These are phyloP conservation scores for Nitzschia sp. DNA, from an alignment of 108 stramenopile species.

Conservation along the genomic window DNA sequence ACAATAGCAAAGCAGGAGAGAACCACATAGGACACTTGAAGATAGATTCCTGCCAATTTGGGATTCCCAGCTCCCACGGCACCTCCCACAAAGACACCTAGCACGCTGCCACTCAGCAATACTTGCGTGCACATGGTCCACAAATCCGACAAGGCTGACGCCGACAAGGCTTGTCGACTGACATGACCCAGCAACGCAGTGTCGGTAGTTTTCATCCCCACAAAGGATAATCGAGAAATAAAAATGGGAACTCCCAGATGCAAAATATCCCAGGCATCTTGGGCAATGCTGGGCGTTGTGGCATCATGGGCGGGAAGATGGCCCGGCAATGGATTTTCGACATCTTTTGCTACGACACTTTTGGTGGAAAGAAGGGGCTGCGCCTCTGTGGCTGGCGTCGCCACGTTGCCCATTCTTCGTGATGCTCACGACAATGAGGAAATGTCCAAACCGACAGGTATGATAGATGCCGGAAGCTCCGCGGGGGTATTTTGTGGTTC, in stretches of 20 bases:
- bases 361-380: slow-evolving; percentile 1
- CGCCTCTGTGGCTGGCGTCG: neutral
- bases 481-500: too few relatives aligned
- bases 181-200: slow-evolving; percentile 72
- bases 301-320: neutral
- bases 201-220: slow-evolving; percentile 81
- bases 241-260: slow-evolving; percentile 65
- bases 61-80: slow-evolving; percentile 65
- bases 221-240: slow-evolving; percentile 57
- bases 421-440: too few relatives aligned
- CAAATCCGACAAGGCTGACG: slow-evolving; percentile 72
- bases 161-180: slow-evolving; percentile 43
- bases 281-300: neutral
- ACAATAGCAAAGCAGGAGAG: slow-evolving; percentile 42
- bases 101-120: slow-evolving; percentile 44
- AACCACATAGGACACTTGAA: slow-evolving; percentile 61
- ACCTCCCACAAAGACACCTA: slow-evolving; percentile 44
- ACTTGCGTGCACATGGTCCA: slow-evolving; percentile 72
- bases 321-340: neutral
- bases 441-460: too few relatives aligned
- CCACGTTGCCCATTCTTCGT: too few relatives aligned
- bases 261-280: slow-evolving; percentile 45
- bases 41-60: slow-evolving; percentile 59
- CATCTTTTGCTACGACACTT: neutral
- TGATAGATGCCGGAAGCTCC: too few relatives aligned